These are phyloP conservation scores for Bipolaris cookei DNA, from an alignment of 2,329 filamentous ascomycete genomes.

Conservation along the genomic window DNA sequence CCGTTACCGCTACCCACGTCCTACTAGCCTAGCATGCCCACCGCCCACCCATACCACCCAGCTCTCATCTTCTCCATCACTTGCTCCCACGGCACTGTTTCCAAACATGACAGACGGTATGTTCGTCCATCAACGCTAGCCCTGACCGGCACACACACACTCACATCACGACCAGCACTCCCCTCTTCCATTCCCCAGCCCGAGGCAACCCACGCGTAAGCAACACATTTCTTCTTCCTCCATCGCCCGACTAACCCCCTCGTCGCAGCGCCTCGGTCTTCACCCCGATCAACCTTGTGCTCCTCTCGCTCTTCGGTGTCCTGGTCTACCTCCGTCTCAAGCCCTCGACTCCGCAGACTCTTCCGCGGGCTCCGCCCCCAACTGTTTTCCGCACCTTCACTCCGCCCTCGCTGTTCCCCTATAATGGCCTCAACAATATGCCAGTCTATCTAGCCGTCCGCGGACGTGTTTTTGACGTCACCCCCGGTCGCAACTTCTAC, in stretches of 20 bases:
- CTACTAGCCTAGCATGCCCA: not conserved
- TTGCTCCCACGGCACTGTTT: not conserved
- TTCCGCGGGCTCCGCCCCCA: constrained; percentile 67
- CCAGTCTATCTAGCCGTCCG: constrained; percentile 92
- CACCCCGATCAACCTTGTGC: constrained; percentile 67
- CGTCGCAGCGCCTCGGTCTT: constrained; percentile 58
- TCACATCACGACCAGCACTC: constrained; percentile 49
- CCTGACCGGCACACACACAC: not conserved
- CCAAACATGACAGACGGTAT: constrained; percentile 39
- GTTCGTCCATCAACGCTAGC: not conserved
- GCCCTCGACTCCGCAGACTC: constrained; percentile 57
- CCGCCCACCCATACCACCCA: not conserved
- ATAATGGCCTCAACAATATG: constrained; percentile 74
- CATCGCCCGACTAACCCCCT: constrained; percentile 20
- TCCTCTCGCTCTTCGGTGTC: constrained; percentile 63
- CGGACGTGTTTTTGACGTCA: constrained; percentile 89
- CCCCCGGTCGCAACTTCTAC: constrained; percentile 88
- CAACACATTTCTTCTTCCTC: constrained; percentile 10
- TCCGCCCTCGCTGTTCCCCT: constrained; percentile 80
- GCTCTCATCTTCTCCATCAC: constrained; percentile 2
- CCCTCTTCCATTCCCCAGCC: constrained; percentile 68
- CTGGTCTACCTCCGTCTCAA: constrained; percentile 66
- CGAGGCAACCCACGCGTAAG: constrained; percentile 54
- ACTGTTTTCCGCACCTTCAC: constrained; percentile 88
- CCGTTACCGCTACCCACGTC: not conserved